Percentiles rank a stretch among this genome's conserved stretches.
Evolutionary conservation across 75 land plant genomes (phyloP).

Genomic region (Sequoiadendron giganteum): DNA sequence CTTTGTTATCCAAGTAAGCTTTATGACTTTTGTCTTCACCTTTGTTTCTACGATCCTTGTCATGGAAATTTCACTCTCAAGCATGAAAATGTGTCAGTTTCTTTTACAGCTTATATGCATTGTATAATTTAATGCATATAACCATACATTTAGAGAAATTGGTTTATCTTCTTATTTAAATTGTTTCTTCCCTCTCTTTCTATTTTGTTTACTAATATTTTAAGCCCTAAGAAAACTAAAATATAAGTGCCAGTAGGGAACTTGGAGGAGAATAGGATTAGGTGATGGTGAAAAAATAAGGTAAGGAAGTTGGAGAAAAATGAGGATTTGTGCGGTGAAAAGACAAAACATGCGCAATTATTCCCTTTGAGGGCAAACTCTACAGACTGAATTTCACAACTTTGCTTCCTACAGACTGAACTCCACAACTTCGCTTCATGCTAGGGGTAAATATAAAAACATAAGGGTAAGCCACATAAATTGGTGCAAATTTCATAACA

Average conservation of each 20-base stretch:
- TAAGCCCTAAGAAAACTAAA: neutral
- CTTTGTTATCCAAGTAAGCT: conserved; percentile 69
- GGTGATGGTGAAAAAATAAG: neutral
- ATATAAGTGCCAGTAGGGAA: neutral
- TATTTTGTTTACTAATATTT: neutral
- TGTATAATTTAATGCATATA: neutral
- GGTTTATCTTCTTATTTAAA: neutral
- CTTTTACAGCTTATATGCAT: neutral
- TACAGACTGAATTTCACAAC: neutral
- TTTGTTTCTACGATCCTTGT: neutral
- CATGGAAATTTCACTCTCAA: neutral
- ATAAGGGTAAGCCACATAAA: neutral
- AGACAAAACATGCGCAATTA: neutral
- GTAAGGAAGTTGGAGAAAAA: neutral
- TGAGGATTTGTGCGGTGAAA: neutral
- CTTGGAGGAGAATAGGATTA: neutral
- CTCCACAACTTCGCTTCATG: neutral
- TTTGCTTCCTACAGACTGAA: neutral
- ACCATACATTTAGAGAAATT: neutral
- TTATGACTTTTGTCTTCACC: neutral
- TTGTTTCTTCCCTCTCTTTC: neutral
- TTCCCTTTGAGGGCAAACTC: neutral
- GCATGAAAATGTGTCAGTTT: neutral
- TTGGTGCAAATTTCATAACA: neutral
- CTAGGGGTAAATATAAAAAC: neutral